phyloP scores from a whole-genome alignment of 345 rosid species.

The Salix caprea region DNA sequence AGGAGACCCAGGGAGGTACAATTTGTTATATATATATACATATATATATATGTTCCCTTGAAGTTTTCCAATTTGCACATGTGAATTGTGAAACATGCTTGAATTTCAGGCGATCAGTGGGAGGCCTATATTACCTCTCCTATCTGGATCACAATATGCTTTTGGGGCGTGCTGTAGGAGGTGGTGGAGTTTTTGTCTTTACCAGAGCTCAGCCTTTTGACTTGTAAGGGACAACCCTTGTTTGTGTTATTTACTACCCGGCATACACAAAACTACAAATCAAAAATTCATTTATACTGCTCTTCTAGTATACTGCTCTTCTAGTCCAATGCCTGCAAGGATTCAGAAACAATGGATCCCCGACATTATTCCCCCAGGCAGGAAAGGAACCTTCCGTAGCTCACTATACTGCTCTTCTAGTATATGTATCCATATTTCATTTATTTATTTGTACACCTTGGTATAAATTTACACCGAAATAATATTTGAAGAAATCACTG shows the following conservation, averaged over 20 bases:
- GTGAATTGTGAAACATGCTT: conserved; percentile 12
- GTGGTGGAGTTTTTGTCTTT: conserved; percentile 91
- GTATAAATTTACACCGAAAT: too few species aligned
- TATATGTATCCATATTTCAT: neutral
- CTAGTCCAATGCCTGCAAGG: neutral
- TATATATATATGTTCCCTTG: neutral
- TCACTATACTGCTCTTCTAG: neutral
- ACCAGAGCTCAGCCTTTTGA: conserved; percentile 72
- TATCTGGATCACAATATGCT: conserved; percentile 77
- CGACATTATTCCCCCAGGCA: neutral
- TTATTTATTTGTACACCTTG: neutral
- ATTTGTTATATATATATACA: neutral
- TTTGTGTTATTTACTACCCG: neutral
- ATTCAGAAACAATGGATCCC: neutral
- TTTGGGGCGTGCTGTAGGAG: conserved; percentile 84
- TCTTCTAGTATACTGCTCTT: too few species aligned
- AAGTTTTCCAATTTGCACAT: neutral
- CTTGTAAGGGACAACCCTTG: conserved; percentile 27
- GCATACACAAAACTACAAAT: neutral
- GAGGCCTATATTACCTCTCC: conserved; percentile 85
- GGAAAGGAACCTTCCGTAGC: neutral
- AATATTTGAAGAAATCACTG: too few species aligned
- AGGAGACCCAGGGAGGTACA: conserved; percentile 50
- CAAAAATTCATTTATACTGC: too few species aligned
- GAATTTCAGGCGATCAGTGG: conserved; percentile 55